Evolutionary conservation across 2,329 filamentous ascomycete genomes (phyloP).

Genomic region (Fusarium tuaranense): DNA sequence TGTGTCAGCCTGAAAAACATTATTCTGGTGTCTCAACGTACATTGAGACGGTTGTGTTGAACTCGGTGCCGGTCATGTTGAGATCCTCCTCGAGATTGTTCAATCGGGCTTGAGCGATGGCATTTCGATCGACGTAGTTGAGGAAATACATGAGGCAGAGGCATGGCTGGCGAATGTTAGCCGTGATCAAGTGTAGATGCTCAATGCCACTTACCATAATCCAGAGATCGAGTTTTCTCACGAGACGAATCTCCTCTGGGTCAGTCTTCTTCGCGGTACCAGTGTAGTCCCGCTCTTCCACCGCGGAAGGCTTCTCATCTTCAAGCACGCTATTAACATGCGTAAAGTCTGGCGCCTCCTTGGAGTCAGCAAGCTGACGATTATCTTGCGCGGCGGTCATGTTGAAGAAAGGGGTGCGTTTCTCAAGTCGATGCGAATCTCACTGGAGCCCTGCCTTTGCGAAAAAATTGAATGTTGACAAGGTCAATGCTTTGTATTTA

Average conservation of each 20-base stretch:
- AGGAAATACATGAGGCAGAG: slow-evolving; percentile 59
- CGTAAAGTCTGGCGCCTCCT: slow-evolving; percentile 31
- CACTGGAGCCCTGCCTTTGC: not conserved
- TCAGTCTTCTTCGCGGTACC: slow-evolving; percentile 54
- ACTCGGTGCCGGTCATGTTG: slow-evolving; percentile 66
- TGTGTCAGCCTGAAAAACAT: not conserved
- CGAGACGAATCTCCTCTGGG: slow-evolving; percentile 53
- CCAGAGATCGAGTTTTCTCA: slow-evolving; percentile 55
- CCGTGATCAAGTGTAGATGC: not conserved
- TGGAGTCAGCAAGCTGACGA: slow-evolving; percentile 16
- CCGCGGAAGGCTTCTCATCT: slow-evolving; percentile 37
- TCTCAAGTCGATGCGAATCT: not conserved
- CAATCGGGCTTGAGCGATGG: slow-evolving; percentile 59
- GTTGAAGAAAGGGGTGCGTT: slow-evolving; percentile 4
- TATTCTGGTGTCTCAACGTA: slow-evolving; percentile 10
- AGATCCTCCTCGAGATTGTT: slow-evolving; percentile 63
- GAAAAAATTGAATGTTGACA: not conserved
- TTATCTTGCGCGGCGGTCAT: slow-evolving; percentile 15
- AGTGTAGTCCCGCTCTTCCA: slow-evolving; percentile 50
- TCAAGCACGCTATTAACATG: slow-evolving; percentile 41
- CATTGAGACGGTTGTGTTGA: slow-evolving; percentile 59
- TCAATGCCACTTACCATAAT: slow-evolving; percentile 52
- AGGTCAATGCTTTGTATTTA: slow-evolving; percentile 31
- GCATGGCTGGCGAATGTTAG: slow-evolving; percentile 36
- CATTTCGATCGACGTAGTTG: slow-evolving; percentile 59